Base-by-base conservation (phyloP, 345 rosid genomes). In the Eucalyptus tenuipes region DNA sequence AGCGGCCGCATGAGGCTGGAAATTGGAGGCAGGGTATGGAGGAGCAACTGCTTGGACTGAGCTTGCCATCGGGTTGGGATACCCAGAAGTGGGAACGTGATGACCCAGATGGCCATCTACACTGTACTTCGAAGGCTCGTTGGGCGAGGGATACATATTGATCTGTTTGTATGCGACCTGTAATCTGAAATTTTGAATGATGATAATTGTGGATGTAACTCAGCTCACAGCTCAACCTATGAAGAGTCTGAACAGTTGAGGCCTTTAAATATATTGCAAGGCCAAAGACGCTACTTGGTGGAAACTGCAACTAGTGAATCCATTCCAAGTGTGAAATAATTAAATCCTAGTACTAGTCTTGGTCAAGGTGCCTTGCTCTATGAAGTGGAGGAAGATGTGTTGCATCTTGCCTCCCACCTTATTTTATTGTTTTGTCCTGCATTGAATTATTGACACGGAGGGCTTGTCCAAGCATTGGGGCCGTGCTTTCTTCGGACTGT, bases 51-150 rank as follows among this genome's bases (percentile, higher is more conserved):
- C 84, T 40, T 75, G 84, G 84, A 75, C 47, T 20, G 85, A 88
- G 84, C 87, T 84, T 49, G 42, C 48, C 93, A 91, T 90, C 66
- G 88, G 86, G 42, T 87, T 85, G n/a, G 91, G 88, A 89, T 88
- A 90, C 29, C 91, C 90, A 33, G 84, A 75, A 75, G 29, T 20
- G 47, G 84, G 84, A 75, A 75, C 2, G 27, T 75, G 27, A 75
- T 75, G 27, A 75, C 47, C 84, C 47, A 47, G 84, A 75, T 75
- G 84, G 84, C 84, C 84, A 6, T 75, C 47, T 20, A 3, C 84
- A 75, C 82, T 75, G 47, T 75, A 75, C 47, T 75, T 75, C 8
- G 45, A 14, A 40, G 84, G 47, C 47, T 75, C 29, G 29, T 37
- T 40, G 84, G 25, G 84, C 47, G 84, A 40, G 9, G 47, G 47